Percentiles rank a stretch among this genome's conserved stretches.
Conservation (phyloP, 257 asterid genomes). For the Cynanchum wilfordii region DNA sequence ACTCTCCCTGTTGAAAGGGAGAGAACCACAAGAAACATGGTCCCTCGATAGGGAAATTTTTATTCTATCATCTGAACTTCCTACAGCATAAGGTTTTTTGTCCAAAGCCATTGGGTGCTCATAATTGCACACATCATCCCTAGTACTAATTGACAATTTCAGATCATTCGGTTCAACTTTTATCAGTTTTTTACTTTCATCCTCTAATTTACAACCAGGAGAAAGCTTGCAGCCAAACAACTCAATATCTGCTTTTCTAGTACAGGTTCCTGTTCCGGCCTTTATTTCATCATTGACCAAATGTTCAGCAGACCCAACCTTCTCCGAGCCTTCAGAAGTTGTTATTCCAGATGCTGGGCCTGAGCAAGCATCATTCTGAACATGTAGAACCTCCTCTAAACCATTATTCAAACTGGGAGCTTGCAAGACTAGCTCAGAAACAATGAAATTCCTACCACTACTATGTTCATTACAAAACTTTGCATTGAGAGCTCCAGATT, state of each 20-base stretch:
- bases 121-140: conserved; percentile 31
- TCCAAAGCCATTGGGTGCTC: conserved; percentile 36
- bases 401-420: conserved; percentile 38
- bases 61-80: conserved; percentile 61
- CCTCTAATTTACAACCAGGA: conserved; percentile 44
- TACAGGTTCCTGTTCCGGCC: conserved; percentile 48
- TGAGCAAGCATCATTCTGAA: conserved; percentile 47
- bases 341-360: conserved; percentile 66
- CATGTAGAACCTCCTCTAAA: conserved; percentile 31
- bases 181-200: conserved; percentile 37
- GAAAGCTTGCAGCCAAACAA: conserved; percentile 43
- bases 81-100: conserved; percentile 48
- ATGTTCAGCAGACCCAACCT: conserved; percentile 46
- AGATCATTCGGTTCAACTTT: conserved; percentile 44
- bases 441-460: conserved; percentile 52
- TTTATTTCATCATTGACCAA: conserved; percentile 53
- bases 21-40: conserved; percentile 46
- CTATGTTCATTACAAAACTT: conserved; percentile 30
- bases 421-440: conserved; percentile 66
- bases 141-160: conserved; percentile 42
- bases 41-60: conserved; percentile 43
- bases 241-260: conserved; percentile 48
- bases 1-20: conserved; percentile 45
- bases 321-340: conserved; percentile 65
- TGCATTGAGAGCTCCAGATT: conserved; percentile 19